Evolutionary conservation across 306 rosid genomes (phyloP).

Genomic region (Betula pendula): DNA sequence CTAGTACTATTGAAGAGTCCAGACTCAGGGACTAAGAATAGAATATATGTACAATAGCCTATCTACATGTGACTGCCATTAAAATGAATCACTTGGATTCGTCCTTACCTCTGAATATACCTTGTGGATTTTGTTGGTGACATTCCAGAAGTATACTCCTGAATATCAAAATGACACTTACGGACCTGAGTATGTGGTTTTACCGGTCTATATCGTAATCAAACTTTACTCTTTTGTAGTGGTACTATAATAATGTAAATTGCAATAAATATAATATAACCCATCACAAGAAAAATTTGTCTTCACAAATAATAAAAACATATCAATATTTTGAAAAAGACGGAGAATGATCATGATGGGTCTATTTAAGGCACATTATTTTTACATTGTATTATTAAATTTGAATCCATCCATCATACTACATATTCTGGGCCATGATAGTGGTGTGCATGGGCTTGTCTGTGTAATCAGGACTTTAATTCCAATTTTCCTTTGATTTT

Average conservation of each 20-base stretch:
- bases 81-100: background rate
- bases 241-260: background rate
- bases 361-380: background rate
- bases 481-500: conserved; percentile 18
- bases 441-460: conserved; percentile 13
- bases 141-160: background rate
- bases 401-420: background rate
- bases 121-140: background rate
- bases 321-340: background rate
- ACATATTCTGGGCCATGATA: background rate
- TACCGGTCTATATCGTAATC: background rate
- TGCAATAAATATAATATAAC: background rate
- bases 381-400: background rate
- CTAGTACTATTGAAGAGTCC: background rate
- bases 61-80: background rate
- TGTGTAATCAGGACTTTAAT: conserved; percentile 23
- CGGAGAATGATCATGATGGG: background rate
- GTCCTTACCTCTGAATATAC: background rate
- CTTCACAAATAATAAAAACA: background rate
- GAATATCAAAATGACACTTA: background rate
- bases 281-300: background rate
- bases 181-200: background rate
- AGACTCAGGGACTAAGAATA: background rate
- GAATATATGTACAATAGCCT: background rate
- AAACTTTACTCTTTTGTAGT: background rate